Conservation (phyloP, 2,329 filamentous ascomycete species). For the Neonectria faginata region DNA sequence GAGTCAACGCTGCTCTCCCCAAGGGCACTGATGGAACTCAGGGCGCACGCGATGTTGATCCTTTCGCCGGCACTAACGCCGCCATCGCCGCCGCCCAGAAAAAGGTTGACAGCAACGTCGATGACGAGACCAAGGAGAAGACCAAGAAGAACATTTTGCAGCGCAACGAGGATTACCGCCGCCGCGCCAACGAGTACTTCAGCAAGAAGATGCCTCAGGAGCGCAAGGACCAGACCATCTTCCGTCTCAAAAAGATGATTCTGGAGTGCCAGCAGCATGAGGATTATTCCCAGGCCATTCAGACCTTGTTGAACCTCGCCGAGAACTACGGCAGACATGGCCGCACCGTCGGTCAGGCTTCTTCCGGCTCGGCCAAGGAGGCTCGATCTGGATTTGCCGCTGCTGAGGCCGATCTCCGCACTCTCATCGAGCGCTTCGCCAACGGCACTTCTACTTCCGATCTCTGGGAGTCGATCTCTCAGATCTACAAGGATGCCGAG, state of each 20-base stretch:
- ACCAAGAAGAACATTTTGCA: slow-evolving; percentile 62
- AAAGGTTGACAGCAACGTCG: slow-evolving; percentile 70
- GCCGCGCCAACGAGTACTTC: slow-evolving; percentile 77
- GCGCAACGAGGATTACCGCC: slow-evolving; percentile 58
- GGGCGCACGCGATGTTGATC: slow-evolving; percentile 55
- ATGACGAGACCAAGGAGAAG: slow-evolving; percentile 62
- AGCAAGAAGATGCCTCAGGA: slow-evolving; percentile 90
- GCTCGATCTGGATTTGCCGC: slow-evolving; percentile 74
- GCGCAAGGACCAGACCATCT: slow-evolving; percentile 91
- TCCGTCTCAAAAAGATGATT: slow-evolving; percentile 96
- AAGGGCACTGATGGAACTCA: slow-evolving; percentile 64
- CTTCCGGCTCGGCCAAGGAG: slow-evolving; percentile 77
- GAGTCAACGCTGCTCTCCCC: slow-evolving; percentile 65
- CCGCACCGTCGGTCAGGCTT: slow-evolving; percentile 72
- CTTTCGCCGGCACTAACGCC: slow-evolving; percentile 48
- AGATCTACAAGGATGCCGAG: slow-evolving; percentile 89
- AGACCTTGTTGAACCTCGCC: slow-evolving; percentile 84
- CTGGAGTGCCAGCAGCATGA: slow-evolving; percentile 95
- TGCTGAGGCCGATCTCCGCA: slow-evolving; percentile 82
- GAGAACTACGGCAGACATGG: slow-evolving; percentile 87
- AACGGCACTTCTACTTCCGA: slow-evolving; percentile 93
- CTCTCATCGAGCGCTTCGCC: slow-evolving; percentile 92
- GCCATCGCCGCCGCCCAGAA: slow-evolving; percentile 63
- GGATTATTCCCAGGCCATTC: slow-evolving; percentile 92
- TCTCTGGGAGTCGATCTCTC: slow-evolving; percentile 84